A percentile compares a stretch with the other conserved stretches of the same genome.
These are phyloP conservation scores for Cafeteria roenbergensis DNA, from an alignment of 108 stramenopile species.

Conservation along the genomic window DNA sequence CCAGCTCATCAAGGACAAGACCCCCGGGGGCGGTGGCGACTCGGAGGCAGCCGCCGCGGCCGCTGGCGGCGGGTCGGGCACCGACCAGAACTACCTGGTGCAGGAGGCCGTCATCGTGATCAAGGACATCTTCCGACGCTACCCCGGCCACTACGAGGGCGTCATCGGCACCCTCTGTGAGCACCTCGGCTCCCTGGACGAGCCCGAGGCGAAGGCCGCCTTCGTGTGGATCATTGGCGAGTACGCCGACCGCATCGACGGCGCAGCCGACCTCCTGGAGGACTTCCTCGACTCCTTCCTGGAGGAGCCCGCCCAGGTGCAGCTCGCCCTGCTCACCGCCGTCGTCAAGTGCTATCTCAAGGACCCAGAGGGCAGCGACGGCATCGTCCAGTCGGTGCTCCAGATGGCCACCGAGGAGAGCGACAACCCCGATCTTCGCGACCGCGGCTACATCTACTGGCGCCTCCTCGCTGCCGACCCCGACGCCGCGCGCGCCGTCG, in stretches of 20 bases:
- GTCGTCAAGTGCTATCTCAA: slow-evolving; percentile 98
- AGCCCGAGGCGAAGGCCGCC: slow-evolving; percentile 90
- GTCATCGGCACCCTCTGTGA: slow-evolving; percentile 97
- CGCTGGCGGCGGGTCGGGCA: not conserved
- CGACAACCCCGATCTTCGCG: slow-evolving; percentile 95
- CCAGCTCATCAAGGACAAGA: slow-evolving; percentile 95
- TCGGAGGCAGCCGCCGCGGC: too few relatives aligned
- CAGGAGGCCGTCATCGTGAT: slow-evolving; percentile 97
- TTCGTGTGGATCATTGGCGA: slow-evolving; percentile 99
- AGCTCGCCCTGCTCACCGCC: slow-evolving; percentile 89
- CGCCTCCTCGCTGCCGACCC: slow-evolving; percentile 84
- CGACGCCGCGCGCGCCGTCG: slow-evolving; percentile 92
- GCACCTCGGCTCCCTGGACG: slow-evolving; percentile 92
- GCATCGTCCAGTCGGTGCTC: slow-evolving; percentile 91
- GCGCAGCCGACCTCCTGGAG: slow-evolving; percentile 93
- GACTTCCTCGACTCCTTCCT: slow-evolving; percentile 88
- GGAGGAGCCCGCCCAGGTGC: slow-evolving; percentile 85
- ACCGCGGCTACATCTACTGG: slow-evolving; percentile 98
- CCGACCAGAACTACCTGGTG: slow-evolving; percentile 96
- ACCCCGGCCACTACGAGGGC: slow-evolving; percentile 94
- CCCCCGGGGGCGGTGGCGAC: slow-evolving; percentile 24
- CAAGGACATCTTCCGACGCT: slow-evolving; percentile 97
- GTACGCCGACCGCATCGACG: slow-evolving; percentile 97
- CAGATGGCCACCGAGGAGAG: slow-evolving; percentile 88
- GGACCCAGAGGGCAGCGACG: slow-evolving; percentile 85